These are phyloP conservation scores for Alliaria petiolata DNA, from an alignment of 345 rosid species.

Conservation along the genomic window DNA sequence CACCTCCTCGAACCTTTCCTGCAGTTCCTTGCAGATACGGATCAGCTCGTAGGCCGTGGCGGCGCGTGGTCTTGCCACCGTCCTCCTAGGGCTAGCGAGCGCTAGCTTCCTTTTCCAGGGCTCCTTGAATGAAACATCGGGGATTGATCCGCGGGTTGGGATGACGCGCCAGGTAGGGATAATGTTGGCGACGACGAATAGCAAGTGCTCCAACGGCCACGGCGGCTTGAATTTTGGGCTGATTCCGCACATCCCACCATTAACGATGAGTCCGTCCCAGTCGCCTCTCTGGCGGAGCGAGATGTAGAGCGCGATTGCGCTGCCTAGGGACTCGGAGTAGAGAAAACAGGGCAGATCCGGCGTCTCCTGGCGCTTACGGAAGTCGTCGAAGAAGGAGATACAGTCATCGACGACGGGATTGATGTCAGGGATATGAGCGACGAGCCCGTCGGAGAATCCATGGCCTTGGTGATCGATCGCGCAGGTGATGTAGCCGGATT, in stretches of 20 bases:
- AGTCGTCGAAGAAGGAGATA: conserved; percentile 55
- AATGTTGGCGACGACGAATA: conserved; percentile 54
- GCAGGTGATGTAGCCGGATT: conserved; percentile 70
- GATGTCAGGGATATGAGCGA: conserved; percentile 70
- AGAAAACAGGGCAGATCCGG: conserved; percentile 65
- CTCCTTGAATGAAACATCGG: conserved; percentile 70
- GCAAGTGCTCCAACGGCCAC: conserved; percentile 90
- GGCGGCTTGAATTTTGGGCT: conserved; percentile 86
- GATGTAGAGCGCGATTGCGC: conserved; percentile 81
- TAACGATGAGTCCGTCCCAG: conserved; percentile 82
- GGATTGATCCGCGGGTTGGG: conserved; percentile 80
- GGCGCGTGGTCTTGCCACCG: conserved; percentile 70
- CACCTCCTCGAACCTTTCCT: conserved; percentile 76
- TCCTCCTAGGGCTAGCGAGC: conserved; percentile 59
- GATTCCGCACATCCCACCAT: conserved; percentile 98
- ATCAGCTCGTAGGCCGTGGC: conserved; percentile 82
- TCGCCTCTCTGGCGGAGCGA: conserved; percentile 61
- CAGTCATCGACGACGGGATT: conserved; percentile 87
- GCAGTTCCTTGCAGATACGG: conserved; percentile 69
- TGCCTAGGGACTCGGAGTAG: conserved; percentile 89
- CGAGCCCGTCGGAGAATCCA: conserved; percentile 87
- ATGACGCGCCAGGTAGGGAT: conserved; percentile 89
- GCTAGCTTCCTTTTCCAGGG: conserved; percentile 84
- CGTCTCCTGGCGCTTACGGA: conserved; percentile 48
- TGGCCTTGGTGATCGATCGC: conserved; percentile 98